phyloP scores from a whole-genome alignment of 148 eudicot genomes.

The Chenopodium album region DNA sequence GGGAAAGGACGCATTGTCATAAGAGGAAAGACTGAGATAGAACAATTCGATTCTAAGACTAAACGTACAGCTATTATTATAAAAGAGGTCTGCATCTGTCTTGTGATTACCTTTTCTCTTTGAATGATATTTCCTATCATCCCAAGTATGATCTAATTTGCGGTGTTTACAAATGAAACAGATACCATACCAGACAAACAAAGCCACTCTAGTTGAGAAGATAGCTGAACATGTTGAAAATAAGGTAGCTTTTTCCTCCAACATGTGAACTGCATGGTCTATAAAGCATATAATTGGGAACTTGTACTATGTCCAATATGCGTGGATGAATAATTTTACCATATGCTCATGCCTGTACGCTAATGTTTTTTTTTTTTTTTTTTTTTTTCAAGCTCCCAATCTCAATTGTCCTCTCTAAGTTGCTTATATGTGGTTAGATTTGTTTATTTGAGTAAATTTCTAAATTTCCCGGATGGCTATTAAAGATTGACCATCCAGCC shows the following conservation, averaged over 20 bases:
- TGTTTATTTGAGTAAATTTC: background rate
- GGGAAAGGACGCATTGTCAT: constrained; percentile 88
- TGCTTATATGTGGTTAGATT: background rate
- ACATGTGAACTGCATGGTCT: constrained; percentile 3
- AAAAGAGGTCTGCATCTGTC: constrained; percentile 60
- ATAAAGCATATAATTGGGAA: background rate
- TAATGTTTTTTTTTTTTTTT: background rate
- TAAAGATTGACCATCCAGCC: background rate
- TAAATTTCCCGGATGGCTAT: background rate
- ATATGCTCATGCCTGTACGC: background rate
- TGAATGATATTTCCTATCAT: background rate
- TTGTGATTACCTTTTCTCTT: background rate
- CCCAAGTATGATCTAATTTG: background rate
- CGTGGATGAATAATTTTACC: background rate
- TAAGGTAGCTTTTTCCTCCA: constrained; percentile 51
- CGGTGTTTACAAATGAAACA: constrained; percentile 42
- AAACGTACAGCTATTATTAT: constrained; percentile 81
- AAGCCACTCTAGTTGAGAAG: constrained; percentile 88
- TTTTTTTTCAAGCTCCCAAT: background rate
- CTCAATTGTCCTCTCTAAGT: background rate
- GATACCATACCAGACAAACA: constrained; percentile 96
- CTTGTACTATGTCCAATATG: background rate
- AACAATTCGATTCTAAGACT: constrained; percentile 67
- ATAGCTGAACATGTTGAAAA: constrained; percentile 89
- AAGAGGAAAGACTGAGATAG: constrained; percentile 90